phyloP scores from a whole-genome alignment of 352 stramenopile genomes.

The Phytophthora vignae region DNA sequence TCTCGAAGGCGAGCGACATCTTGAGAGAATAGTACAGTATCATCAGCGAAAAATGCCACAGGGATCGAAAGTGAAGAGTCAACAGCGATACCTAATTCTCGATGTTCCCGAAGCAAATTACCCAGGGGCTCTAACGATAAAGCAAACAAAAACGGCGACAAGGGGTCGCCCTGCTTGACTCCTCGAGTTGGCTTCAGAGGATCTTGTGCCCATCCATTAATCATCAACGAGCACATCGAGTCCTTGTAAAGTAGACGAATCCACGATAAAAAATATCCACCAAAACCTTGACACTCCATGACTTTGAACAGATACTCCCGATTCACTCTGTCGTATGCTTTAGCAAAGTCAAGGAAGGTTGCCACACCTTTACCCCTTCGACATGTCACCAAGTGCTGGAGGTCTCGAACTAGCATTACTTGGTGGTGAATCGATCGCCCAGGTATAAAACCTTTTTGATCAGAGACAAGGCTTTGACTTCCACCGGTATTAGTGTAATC shows the following conservation, averaged over 20 bases:
- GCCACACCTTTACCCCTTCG: not conserved
- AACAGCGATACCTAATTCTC: not conserved
- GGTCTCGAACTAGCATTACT: slow-evolving; percentile 7
- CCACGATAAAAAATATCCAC: not conserved
- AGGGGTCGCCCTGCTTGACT: not conserved
- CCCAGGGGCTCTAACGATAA: slow-evolving; percentile 2
- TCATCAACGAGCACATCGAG: not conserved
- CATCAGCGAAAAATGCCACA: not conserved
- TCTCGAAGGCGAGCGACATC: not conserved
- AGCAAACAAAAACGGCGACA: not conserved
- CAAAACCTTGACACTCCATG: slow-evolving; percentile 2
- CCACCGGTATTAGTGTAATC: not conserved
- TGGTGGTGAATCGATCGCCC: slow-evolving; percentile 2
- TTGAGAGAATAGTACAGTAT: not conserved
- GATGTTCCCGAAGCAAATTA: not conserved
- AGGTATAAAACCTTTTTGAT: slow-evolving; percentile 10
- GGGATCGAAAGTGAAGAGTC: not conserved
- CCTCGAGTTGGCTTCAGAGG: not conserved
- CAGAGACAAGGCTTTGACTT: not conserved
- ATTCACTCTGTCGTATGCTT: slow-evolving; percentile 2
- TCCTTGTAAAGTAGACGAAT: not conserved
- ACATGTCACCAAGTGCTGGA: not conserved
- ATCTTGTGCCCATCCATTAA: not conserved
- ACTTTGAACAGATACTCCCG: not conserved
- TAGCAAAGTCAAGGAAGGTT: not conserved